Conservation (phyloP, 352 stramenopile genomes). For the Plasmopara viticola region DNA sequence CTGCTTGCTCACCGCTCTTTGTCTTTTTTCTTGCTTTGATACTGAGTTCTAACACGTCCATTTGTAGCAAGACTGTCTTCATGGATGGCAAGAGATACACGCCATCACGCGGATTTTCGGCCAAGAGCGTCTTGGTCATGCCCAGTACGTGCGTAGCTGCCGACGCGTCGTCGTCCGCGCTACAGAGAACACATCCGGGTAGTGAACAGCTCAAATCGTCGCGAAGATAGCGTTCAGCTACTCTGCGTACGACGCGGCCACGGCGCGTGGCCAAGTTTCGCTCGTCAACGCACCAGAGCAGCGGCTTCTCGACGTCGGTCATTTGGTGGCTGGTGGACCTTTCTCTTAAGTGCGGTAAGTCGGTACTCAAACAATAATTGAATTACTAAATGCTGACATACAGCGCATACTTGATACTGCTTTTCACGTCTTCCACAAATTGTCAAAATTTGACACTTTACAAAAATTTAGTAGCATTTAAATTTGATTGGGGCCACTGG, state of each 20-base stretch:
- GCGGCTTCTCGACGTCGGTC: conserved; percentile 17
- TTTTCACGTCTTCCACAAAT: too few relatives aligned
- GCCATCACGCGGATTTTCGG: conserved; percentile 33
- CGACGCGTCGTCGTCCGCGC: conserved; percentile 47
- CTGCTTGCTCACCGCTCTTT: too few relatives aligned
- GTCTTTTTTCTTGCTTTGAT: conserved; percentile 52
- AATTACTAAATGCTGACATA: too few relatives aligned
- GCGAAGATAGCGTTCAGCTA: conserved; percentile 84
- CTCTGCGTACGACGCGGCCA: conserved; percentile 69
- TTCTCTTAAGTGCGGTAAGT: too few relatives aligned
- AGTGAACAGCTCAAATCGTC: conserved; percentile 83
- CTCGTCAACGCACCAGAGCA: conserved; percentile 71
- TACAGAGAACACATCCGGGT: conserved; percentile 50
- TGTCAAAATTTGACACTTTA: too few relatives aligned
- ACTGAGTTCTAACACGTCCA: conserved; percentile 86
- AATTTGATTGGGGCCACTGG: too few relatives aligned
- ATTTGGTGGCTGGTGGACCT: conserved; percentile 8
- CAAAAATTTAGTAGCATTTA: too few relatives aligned
- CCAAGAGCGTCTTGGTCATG: conserved; percentile 57
- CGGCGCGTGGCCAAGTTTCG: conserved; percentile 75
- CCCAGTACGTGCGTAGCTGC: conserved; percentile 50
- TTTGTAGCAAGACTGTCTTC: conserved; percentile 86
- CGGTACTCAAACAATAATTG: too few relatives aligned
- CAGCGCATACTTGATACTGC: too few relatives aligned
- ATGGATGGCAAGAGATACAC: conserved; percentile 85